Evolutionary conservation across 352 stramenopile species (phyloP), one percentile per base, ranked within the genome.

Genomic region (Pythium rhizo-oryzae): DNA sequence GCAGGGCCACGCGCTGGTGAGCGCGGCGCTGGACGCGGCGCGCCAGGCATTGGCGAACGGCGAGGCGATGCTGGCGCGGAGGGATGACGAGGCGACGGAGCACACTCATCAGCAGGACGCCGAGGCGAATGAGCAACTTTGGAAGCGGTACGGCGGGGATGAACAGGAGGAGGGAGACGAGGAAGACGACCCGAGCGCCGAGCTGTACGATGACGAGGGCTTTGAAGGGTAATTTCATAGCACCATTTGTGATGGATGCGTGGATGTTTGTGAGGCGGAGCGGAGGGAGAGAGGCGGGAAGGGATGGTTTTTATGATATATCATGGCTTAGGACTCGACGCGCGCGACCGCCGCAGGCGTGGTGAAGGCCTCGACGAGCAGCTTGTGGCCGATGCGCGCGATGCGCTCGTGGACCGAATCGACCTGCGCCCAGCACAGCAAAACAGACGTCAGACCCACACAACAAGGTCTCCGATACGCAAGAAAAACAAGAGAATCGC

Each of bases 341-440:
- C 37, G 21, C n/a, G 35, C 30, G 12, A 55, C 0, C 13, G 19
- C 28, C 8, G 18, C 49, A 9, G 67, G 62, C 25, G 67, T 30
- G 49, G 63, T 59, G 60, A 93, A 90, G 28, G 85, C 84, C 62
- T 92, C 83, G 12, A 78, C 67, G 11, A 92, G 75, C 63, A 94
- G 78, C 46, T 85, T 85, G 59, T 89, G 81, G 11, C 86, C 86
- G 55, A 94, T 91, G 59, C 82, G 76, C 0, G 86, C 86, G 39
- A 92, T 91, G 21, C 80, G 81, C 30, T 83, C 70, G 23, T 85
- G 76, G 1, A 92, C 74, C 46, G 74, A 71, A 35, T 65, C 65
- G n/a, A 35, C 56, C 51, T 67, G 39, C 41, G 9, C 2, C 4
- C 15, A 47, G 18, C 41, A 47, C 28, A 33, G 28, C 28, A 33